A percentile compares a stretch with the other conserved stretches of the same genome.
Conservation (phyloP, 2,329 filamentous ascomycete genomes). For the Fusarium nygamai region DNA sequence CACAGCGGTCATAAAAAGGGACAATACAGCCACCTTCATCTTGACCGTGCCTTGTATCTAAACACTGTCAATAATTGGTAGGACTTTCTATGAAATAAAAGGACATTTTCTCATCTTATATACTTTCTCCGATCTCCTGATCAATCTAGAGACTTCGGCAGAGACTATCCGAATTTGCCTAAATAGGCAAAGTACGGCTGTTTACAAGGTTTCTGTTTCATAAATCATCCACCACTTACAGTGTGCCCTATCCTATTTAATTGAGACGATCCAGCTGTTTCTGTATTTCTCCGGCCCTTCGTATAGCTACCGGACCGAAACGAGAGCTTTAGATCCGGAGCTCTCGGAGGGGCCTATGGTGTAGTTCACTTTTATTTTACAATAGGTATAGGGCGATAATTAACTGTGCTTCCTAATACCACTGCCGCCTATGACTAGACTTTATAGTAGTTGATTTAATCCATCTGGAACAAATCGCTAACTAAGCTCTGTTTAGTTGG, state of each 20-base stretch:
- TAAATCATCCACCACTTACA: conserved; percentile 29
- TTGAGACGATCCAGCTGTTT: neutral
- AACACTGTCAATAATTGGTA: accelerated
- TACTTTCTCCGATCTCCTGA: neutral
- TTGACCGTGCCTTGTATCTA: neutral
- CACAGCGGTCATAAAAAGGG: conserved; percentile 2
- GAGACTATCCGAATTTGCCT: conserved; percentile 24
- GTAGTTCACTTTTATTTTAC: neutral
- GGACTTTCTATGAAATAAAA: neutral
- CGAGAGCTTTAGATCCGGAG: too few species aligned
- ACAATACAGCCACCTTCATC: conserved; percentile 9
- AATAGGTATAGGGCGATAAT: neutral
- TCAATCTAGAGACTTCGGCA: neutral
- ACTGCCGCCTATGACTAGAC: accelerated
- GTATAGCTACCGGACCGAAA: neutral
- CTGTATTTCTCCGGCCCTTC: neutral
- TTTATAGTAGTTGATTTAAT: neutral
- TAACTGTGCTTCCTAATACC: too few species aligned
- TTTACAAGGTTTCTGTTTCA: neutral
- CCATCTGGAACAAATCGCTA: neutral
- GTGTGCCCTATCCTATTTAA: neutral
- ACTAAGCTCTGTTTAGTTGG: neutral
- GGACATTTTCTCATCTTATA: neutral
- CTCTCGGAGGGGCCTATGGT: neutral
- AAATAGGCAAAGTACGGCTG: neutral